These are phyloP conservation scores for Suhomyces pyralidae DNA, from an alignment of 805 yeast species.

Conservation along the genomic window DNA sequence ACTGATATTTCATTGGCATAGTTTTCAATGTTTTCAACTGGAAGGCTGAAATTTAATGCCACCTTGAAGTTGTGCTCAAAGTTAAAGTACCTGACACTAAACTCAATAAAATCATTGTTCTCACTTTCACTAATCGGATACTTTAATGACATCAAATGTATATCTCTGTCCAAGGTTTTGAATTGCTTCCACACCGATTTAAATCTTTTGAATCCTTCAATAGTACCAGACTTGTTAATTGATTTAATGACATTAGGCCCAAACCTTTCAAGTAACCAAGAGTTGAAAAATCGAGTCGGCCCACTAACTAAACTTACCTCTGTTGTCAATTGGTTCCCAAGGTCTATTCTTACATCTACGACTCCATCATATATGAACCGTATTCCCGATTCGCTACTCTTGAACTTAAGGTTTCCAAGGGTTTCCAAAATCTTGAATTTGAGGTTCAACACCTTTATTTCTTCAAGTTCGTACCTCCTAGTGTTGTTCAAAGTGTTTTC, in stretches of 20 bases:
- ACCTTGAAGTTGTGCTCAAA: conserved; percentile 12
- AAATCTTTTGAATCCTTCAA: conserved; percentile 18
- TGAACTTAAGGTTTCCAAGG: conserved; percentile 21
- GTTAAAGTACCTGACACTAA: conserved; percentile 16
- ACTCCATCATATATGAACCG: conserved; percentile 13
- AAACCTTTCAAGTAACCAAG: background rate
- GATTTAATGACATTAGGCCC: background rate
- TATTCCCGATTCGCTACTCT: conserved; percentile 8
- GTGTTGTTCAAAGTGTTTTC: conserved; percentile 12
- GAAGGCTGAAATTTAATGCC: conserved; percentile 3
- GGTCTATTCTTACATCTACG: conserved; percentile 5
- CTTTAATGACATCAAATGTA: conserved; percentile 26
- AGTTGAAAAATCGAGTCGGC: background rate
- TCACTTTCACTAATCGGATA: conserved; percentile 21
- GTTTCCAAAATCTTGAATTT: conserved; percentile 25
- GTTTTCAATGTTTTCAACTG: background rate
- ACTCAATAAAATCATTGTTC: conserved; percentile 5
- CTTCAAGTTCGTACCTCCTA: conserved; percentile 18
- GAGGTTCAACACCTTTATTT: conserved; percentile 17
- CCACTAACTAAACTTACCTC: background rate
- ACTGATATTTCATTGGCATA: background rate
- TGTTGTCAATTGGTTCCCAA: background rate
- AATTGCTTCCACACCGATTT: conserved; percentile 17
- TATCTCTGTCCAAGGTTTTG: conserved; percentile 24
- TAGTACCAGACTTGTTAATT: background rate